Evolutionary conservation across 176 grass and related monocot species (phyloP).

Genomic region (Oryza australiensis): DNA sequence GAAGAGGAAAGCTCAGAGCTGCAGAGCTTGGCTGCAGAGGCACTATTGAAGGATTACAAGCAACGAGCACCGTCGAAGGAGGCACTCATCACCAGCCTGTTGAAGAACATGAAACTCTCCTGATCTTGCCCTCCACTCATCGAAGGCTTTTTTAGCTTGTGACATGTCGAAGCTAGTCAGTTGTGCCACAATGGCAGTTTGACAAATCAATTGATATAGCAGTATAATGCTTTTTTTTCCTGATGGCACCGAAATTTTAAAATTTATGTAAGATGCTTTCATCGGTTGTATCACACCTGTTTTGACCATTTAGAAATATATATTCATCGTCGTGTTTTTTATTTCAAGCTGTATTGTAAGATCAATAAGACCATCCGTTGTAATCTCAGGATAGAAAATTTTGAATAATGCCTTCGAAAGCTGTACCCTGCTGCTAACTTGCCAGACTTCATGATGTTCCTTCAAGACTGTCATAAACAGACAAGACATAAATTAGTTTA

Average conservation of each 20-base stretch:
- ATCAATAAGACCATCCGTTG: conserved; percentile 9
- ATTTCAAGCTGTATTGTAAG: conserved; percentile 11
- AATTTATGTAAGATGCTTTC: conserved; percentile 15
- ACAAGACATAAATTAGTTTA: not conserved
- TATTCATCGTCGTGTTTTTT: conserved; percentile 24
- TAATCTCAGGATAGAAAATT: conserved; percentile 21
- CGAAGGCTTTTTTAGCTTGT: conserved; percentile 9
- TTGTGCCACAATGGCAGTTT: not conserved
- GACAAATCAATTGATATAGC: conserved; percentile 23
- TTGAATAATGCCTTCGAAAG: not conserved
- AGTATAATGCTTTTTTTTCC: conserved; percentile 18
- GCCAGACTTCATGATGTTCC: not conserved
- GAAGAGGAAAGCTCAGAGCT: conserved; percentile 85
- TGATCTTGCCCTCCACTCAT: conserved; percentile 16
- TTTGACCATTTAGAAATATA: conserved; percentile 20
- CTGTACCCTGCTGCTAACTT: not conserved
- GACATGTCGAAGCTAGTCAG: conserved; percentile 15
- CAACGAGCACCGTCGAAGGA: conserved; percentile 59
- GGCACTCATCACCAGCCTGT: conserved; percentile 61
- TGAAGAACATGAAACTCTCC: conserved; percentile 86
- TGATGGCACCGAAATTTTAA: conserved; percentile 9
- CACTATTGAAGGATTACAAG: conserved; percentile 77
- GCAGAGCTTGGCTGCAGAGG: conserved; percentile 75
- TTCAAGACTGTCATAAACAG: not conserved
- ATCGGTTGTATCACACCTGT: conserved; percentile 32